Conservation (phyloP, 257 asterid species). For the Henckelia pumila region DNA sequence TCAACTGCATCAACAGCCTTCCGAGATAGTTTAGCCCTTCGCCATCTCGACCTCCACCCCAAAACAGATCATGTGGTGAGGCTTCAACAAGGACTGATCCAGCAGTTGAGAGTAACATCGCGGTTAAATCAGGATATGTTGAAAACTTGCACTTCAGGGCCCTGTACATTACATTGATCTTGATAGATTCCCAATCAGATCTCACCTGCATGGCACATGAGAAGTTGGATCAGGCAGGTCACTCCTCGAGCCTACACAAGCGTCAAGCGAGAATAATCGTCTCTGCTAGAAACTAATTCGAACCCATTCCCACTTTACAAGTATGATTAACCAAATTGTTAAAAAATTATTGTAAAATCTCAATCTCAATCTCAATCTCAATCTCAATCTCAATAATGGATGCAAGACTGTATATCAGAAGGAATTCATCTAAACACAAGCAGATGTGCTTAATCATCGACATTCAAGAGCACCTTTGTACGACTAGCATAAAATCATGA, state of each 20-base stretch:
- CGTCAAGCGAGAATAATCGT: background rate
- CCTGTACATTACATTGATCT: slow-evolving; percentile 65
- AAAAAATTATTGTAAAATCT: background rate
- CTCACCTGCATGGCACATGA: slow-evolving; percentile 54
- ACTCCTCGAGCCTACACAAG: background rate
- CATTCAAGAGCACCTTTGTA: background rate
- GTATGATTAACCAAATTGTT: background rate
- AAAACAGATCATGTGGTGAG: slow-evolving; percentile 90
- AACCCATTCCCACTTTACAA: background rate
- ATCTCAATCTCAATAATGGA: background rate
- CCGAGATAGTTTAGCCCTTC: slow-evolving; percentile 98
- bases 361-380: no score
- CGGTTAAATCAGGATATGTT: slow-evolving; percentile 52
- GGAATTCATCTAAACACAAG: background rate
- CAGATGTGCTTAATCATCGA: background rate
- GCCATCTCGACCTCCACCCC: slow-evolving; percentile 99
- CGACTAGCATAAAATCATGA: slow-evolving; percentile 1
- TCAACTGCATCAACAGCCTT: slow-evolving; percentile 80
- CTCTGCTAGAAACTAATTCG: background rate
- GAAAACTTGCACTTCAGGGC: slow-evolving; percentile 82
- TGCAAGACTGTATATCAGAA: background rate
- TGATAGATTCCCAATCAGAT: slow-evolving; percentile 75
- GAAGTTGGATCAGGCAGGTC: background rate
- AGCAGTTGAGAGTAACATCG: slow-evolving; percentile 71
- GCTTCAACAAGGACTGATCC: slow-evolving; percentile 95